Conservation (phyloP, 306 rosid species). For the Castanea mollissima region DNA sequence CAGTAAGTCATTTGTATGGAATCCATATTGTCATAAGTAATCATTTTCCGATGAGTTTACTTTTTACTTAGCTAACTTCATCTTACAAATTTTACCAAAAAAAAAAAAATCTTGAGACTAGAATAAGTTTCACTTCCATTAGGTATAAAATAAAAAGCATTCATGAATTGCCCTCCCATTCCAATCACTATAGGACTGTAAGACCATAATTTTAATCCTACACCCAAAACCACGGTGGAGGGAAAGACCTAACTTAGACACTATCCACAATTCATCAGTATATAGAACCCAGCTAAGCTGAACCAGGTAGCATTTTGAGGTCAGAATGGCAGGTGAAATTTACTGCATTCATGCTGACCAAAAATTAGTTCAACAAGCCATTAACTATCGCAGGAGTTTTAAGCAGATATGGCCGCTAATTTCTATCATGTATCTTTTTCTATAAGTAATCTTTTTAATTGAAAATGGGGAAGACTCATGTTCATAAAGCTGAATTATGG, state of each 20-base stretch:
- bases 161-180: background rate
- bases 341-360: background rate
- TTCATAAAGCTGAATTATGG: too few species aligned
- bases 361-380: background rate
- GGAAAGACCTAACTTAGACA: background rate
- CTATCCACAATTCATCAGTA: background rate
- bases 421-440: too few species aligned
- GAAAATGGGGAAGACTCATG: too few species aligned
- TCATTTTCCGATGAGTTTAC: too few species aligned
- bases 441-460: too few species aligned
- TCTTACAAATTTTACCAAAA: background rate
- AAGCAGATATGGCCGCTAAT: background rate
- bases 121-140: background rate
- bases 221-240: background rate
- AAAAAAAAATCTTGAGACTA: background rate
- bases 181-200: too few species aligned
- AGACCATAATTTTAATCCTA: too few species aligned
- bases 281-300: background rate
- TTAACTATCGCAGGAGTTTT: background rate
- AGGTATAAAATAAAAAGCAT: background rate
- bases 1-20: too few species aligned
- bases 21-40: too few species aligned
- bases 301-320: background rate
- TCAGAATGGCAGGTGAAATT: background rate
- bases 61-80: background rate